Evolutionary conservation across 148 eudicot genomes (phyloP).

Genomic region (Silene uniflora): DNA sequence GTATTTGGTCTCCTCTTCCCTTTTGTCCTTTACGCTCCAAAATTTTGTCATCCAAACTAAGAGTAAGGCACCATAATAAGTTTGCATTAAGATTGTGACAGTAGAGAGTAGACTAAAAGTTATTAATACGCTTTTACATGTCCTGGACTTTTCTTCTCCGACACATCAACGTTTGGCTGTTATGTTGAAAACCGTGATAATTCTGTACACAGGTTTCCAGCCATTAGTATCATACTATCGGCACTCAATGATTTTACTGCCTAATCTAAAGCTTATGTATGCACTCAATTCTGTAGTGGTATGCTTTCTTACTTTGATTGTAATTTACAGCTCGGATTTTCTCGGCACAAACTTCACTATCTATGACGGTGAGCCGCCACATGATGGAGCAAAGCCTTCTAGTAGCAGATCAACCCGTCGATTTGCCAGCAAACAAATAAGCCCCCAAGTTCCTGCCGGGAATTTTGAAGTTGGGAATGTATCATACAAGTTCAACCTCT

Average conservation of each 20-base stretch:
- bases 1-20: neutral
- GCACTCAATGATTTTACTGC: too few species aligned
- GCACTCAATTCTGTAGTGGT: neutral
- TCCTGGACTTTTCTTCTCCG: too few species aligned
- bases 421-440: constrained; percentile 80
- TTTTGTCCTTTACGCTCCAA: neutral
- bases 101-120: neutral
- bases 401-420: constrained; percentile 73
- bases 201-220: too few species aligned
- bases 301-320: constrained; percentile 9
- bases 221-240: too few species aligned
- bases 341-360: constrained; percentile 90
- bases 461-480: constrained; percentile 79
- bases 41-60: neutral
- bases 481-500: constrained; percentile 85
- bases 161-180: too few species aligned
- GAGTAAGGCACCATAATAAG: neutral
- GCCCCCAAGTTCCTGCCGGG: constrained; percentile 91
- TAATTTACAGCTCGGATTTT: constrained; percentile 73
- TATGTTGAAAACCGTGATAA: too few species aligned
- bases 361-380: constrained; percentile 86
- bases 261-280: too few species aligned
- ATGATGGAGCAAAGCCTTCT: constrained; percentile 69
- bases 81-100: neutral
- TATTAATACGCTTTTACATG: too few species aligned